phyloP scores from a whole-genome alignment of 768 basidiomycete genomes.

The Pleurotus tuoliensis region DNA sequence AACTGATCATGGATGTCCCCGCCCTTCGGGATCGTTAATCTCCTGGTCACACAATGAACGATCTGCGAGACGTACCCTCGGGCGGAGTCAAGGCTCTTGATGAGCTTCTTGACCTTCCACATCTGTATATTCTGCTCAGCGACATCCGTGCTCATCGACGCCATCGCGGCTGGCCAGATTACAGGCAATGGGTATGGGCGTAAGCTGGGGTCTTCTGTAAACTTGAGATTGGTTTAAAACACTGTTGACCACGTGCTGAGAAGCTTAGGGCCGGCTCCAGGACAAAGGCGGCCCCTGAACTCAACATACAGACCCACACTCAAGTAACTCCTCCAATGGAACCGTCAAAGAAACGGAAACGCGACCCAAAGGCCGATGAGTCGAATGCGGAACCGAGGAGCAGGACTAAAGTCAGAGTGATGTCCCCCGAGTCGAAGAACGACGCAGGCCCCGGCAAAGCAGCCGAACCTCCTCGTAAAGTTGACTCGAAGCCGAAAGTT shows the following conservation, averaged over 20 bases:
- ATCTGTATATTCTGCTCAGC: constrained; percentile 97
- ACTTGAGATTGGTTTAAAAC: neutral
- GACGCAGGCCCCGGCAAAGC: constrained; percentile 17
- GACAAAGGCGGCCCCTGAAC: constrained; percentile 1
- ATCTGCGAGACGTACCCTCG: constrained; percentile 59
- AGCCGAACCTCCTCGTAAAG: constrained; percentile 19
- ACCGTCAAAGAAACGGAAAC: constrained; percentile 4
- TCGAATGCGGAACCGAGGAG: neutral
- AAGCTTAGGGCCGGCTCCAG: too few relatives aligned
- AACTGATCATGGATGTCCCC: constrained; percentile 98
- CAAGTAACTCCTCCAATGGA: constrained; percentile 15
- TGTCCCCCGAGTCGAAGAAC: neutral
- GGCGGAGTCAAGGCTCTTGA: constrained; percentile 94
- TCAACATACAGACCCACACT: constrained; percentile 14
- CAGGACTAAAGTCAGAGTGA: neutral
- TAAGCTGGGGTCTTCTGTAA: constrained; percentile 20
- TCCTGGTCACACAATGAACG: constrained; percentile 11
- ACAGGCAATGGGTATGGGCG: constrained; percentile 1
- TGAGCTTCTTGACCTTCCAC: constrained; percentile 99
- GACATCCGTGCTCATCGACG: constrained; percentile 75
- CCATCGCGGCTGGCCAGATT: constrained; percentile 16
- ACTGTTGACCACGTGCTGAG: too few relatives aligned
- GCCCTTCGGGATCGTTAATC: constrained; percentile 51
- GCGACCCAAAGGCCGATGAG: neutral
- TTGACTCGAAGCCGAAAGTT: constrained; percentile 27